A percentile compares a stretch with the other conserved stretches of the same genome.
Evolutionary conservation across 371 early-diverging fungal species (phyloP).

Genomic region (Nematocida major): DNA sequence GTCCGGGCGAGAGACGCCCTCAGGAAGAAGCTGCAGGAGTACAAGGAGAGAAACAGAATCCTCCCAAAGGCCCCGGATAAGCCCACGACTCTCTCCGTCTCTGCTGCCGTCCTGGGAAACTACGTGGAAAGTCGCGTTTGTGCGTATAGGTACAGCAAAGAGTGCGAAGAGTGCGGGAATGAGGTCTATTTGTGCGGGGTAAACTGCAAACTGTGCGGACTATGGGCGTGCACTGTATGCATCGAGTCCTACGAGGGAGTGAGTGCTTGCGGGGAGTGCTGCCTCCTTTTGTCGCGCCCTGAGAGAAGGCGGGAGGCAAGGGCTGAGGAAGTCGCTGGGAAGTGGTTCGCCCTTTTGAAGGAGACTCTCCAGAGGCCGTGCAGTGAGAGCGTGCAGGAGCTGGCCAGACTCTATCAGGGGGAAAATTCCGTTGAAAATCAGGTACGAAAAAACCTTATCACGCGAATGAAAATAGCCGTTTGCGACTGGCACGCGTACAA

Average conservation of each 20-base stretch:
- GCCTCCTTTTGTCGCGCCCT: not conserved
- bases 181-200: conserved; percentile 36
- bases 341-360: too few relatives aligned
- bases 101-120: not conserved
- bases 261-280: not conserved
- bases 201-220: conserved; percentile 40
- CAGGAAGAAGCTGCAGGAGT: not conserved
- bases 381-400: too few relatives aligned
- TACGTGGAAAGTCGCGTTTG: conserved; percentile 17
- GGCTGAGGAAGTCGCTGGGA: not conserved
- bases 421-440: not conserved
- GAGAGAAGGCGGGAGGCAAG: too few relatives aligned
- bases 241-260: not conserved
- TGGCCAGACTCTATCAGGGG: not conserved
- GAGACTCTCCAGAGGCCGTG: too few relatives aligned
- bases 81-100: not conserved
- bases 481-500: conserved; percentile 44
- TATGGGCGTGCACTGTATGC: conserved; percentile 19
- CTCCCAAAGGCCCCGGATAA: not conserved
- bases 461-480: conserved; percentile 10
- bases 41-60: not conserved
- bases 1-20: not conserved
- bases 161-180: conserved; percentile 8
- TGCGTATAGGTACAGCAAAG: not conserved
- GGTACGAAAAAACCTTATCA: conserved; percentile 3